Evolutionary conservation across 1,284 basidiomycete genomes (phyloP), one percentile per base, ranked within the genome.

Genomic region (Apiotrichum gracile): DNA sequence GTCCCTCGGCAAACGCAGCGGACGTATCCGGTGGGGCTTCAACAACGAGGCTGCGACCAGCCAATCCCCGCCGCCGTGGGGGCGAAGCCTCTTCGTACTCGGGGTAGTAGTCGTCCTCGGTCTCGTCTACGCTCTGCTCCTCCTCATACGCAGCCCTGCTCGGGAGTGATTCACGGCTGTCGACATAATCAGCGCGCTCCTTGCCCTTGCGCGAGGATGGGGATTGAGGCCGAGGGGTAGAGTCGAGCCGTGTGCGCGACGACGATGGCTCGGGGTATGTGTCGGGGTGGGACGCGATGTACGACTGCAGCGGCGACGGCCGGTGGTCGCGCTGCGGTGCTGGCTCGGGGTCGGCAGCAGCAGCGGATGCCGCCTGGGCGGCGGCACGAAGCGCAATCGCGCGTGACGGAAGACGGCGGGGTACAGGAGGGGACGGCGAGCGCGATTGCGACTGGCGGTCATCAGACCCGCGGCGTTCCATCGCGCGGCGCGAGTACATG

Each of bases 171-270:
- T 40, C 26, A 13, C 25, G 26, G 42, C 45, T 31, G 25, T 29
- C 46, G 24, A 25, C 12, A 47, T 46, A 39, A 26, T 16, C 16
- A 0, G 61, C 58, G 26, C 65, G 56, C 47, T 64, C 61, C 53
- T 71, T 68, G 22, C 66, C 63, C 55, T 70, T 70, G 17, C 62
- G 60, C 3, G 43, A 16, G 14, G 62, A 65, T 9, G 57, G 50
- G 25, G 47, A n/a, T 22, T 43, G 47, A 13, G 55, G 51, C 25
- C 38, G 38, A 12, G 49, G 6, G 45, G n/a, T n/a, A n/a, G 34
- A 35, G 9, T 47, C 35, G n/a, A 22, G 46, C 21, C 43, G 53
- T 10, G 49, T 54, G 17, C 47, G 52, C 24, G 48, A 53, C 19
- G 60, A 49, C 6, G 47, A 48, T 19, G 49, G 50, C 2, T 49